phyloP scores from a whole-genome alignment of 805 yeast genomes.

The Hanseniaspora occidentalis region DNA sequence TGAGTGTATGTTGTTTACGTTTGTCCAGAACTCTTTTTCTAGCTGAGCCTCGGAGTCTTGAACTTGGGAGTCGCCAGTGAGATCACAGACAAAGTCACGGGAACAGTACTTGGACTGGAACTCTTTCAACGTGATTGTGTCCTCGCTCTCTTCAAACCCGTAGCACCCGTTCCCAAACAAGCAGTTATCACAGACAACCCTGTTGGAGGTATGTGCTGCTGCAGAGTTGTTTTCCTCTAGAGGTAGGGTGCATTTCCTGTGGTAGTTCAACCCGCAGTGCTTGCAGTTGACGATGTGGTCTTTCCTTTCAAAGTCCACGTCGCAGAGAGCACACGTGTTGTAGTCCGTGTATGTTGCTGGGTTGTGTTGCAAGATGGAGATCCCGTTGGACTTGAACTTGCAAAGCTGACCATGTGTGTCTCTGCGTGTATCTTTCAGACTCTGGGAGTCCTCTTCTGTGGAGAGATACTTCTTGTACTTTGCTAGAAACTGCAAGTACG shows the following conservation, averaged over 20 bases:
- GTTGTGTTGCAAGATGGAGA: background rate
- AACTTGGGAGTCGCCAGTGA: constrained; percentile 23
- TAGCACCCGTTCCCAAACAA: constrained; percentile 79
- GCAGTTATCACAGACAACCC: constrained; percentile 75
- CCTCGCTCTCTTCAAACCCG: constrained; percentile 65
- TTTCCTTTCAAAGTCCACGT: background rate
- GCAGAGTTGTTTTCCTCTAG: background rate
- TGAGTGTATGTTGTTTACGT: constrained; percentile 27
- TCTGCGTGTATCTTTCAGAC: no score
- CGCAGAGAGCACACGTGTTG: background rate
- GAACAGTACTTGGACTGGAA: constrained; percentile 45
- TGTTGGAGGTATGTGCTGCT: no score
- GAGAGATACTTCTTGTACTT: background rate
- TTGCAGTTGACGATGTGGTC: constrained; percentile 3
- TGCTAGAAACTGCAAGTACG: background rate
- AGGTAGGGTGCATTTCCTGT: constrained; percentile 3
- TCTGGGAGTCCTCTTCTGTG: no score
- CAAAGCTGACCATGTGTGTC: no score
- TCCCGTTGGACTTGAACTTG: background rate
- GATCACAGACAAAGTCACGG: constrained; percentile 33
- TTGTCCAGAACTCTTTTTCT: constrained; percentile 61
- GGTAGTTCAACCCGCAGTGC: constrained; percentile 4
- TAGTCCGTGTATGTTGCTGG: background rate
- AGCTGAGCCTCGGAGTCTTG: no score
- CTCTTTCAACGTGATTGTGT: constrained; percentile 41